Base-by-base conservation (phyloP, 2,329 filamentous ascomycete genomes). In the Rhinocladiella similis region DNA sequence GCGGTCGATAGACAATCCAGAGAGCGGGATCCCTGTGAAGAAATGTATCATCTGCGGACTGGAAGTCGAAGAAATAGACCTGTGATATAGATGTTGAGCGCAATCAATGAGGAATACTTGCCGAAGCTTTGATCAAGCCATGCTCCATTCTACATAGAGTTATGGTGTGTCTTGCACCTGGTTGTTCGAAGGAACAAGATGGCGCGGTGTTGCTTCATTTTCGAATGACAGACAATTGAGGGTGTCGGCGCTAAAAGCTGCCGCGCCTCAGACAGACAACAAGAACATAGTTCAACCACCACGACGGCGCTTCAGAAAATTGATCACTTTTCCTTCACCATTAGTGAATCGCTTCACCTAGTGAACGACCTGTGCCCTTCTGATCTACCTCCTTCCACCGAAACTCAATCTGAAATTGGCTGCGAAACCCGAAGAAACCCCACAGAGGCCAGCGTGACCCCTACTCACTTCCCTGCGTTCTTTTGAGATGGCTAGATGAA, bases 1-100 rank as follows among this genome's bases (percentile, higher is more conserved):
- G 5, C 72, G 82, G 47, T 71, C 79, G 12, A 75, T 85, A 9
- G 75, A 84, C 57, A 80, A 86, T 66, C 76, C 80, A 1, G 80
- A 83, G 62, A 85, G 81, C 1, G 65, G 77, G 0, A 75, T 78
- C 10, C 72, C 83, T 39, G 84, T 90, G 53, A 97, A 95, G 81
- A 91, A 74, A 29, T 87, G 84, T 67, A 76, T 82, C 12, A 83
- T 84, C 59, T 87, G 84, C 72, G 84, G 83, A 14, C 85, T 87
- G 82, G 84, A 86, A 69, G 81, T 87, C 46, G 84, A 87, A 66
- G 84, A 87, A 69, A 63, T 87, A 65, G 83, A 86, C 60, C 81
- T 87, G 61, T 86, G 68, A 38, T 39, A 36, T 13, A 41, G 18
- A 22, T 58, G 20, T 46, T 35, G 19, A 43, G 41, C 18, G 22